These are phyloP conservation scores for Globisporangium spiculum DNA, from an alignment of 352 stramenopile genomes.

Conservation along the genomic window DNA sequence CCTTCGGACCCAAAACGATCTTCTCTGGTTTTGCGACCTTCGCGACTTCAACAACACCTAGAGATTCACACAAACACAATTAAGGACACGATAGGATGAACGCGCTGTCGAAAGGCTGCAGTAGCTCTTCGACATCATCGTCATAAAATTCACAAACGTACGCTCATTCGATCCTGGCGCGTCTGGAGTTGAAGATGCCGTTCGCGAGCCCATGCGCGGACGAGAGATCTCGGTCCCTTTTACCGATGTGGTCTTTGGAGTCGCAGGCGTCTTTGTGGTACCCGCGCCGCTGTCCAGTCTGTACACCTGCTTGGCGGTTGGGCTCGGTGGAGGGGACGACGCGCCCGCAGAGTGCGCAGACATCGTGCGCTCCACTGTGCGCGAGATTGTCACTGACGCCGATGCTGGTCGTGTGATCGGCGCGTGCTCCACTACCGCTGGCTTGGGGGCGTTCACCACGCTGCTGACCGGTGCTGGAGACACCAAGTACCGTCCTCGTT, in stretches of 20 bases:
- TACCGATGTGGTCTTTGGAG: conserved; percentile 32
- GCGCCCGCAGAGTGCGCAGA: conserved; percentile 41
- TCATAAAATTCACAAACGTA: conserved; percentile 17
- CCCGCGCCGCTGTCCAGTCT: conserved; percentile 48
- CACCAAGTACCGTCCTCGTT: conserved; percentile 74
- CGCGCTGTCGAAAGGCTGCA: neutral
- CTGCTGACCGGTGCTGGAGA: conserved; percentile 70
- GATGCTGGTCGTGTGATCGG: conserved; percentile 17
- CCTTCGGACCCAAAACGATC: conserved; percentile 53
- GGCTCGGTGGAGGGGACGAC: conserved; percentile 33
- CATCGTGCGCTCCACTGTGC: conserved; percentile 54
- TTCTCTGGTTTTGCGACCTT: conserved; percentile 42
- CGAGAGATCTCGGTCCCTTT: conserved; percentile 81
- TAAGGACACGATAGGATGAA: neutral
- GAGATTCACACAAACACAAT: neutral
- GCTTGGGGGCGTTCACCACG: conserved; percentile 21
- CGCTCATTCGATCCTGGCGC: conserved; percentile 30
- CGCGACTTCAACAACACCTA: conserved; percentile 27
- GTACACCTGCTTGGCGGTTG: conserved; percentile 44
- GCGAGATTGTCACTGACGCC: conserved; percentile 43
- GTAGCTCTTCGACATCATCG: neutral
- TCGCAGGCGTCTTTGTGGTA: conserved; percentile 25
- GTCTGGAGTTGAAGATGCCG: conserved; percentile 32
- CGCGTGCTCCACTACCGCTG: conserved; percentile 48
- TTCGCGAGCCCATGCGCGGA: conserved; percentile 66